Evolutionary conservation across 2,329 filamentous ascomycete genomes (phyloP).

Genomic region (Trichoderma atrobrunneum): DNA sequence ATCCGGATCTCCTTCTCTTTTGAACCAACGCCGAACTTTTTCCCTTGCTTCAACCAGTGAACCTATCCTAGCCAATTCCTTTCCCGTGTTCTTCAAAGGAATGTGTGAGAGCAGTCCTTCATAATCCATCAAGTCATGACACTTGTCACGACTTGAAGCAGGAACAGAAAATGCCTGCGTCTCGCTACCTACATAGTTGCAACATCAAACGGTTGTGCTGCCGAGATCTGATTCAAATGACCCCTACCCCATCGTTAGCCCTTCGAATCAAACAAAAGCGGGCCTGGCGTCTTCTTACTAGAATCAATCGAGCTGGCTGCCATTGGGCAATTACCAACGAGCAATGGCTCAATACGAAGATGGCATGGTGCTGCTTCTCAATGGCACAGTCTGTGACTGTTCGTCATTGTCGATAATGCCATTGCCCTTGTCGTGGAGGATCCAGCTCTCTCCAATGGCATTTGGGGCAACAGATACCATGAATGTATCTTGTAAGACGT

Average conservation of each 20-base stretch:
- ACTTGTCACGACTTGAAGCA: neutral
- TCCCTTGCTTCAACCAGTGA: neutral
- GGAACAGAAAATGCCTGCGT: neutral
- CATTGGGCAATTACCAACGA: slow-evolving; percentile 4
- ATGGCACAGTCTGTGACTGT: slow-evolving; percentile 30
- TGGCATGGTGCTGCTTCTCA: slow-evolving; percentile 28
- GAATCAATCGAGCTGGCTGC: neutral
- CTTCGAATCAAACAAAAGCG: slow-evolving; percentile 14
- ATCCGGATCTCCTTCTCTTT: slow-evolving; percentile 15
- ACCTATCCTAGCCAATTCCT: neutral
- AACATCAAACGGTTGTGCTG: slow-evolving; percentile 6
- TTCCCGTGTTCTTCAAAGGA: slow-evolving; percentile 5
- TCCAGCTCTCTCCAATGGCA: slow-evolving; percentile 39
- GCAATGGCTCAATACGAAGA: slow-evolving; percentile 25
- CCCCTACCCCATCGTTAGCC: slow-evolving; percentile 12
- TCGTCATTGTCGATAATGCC: slow-evolving; percentile 5
- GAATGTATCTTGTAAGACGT: slow-evolving; percentile 46
- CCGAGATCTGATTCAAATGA: neutral
- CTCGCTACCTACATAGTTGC: slow-evolving; percentile 9
- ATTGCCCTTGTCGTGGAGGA: slow-evolving; percentile 34
- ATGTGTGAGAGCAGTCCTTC: neutral
- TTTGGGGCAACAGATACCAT: slow-evolving; percentile 44
- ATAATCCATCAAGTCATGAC: neutral
- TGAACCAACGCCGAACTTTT: slow-evolving; percentile 13
- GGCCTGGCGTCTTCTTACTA: slow-evolving; percentile 3